Evolutionary conservation across 139 green algal species (phyloP).

Genomic region (Asterochloris sp.): DNA sequence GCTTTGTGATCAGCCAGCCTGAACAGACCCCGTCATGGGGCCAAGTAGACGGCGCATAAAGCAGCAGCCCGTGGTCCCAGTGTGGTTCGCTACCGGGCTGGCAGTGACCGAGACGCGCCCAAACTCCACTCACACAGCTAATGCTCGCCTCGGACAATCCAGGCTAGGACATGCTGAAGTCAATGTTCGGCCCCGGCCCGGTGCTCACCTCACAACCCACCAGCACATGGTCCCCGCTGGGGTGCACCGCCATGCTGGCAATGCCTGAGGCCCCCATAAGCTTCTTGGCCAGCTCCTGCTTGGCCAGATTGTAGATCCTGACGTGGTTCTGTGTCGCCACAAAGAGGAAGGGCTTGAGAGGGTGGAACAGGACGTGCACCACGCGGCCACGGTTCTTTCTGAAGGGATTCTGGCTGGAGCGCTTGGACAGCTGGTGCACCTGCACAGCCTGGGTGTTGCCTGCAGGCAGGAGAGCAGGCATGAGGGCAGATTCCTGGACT

Average conservation of each 20-base stretch:
- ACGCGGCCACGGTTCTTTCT: constrained; percentile 87
- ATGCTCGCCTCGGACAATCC: too few relatives aligned
- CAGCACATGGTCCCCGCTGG: constrained; percentile 88
- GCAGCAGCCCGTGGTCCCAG: too few relatives aligned
- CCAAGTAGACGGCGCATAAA: too few relatives aligned
- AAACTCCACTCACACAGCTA: too few relatives aligned
- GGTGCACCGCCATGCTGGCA: constrained; percentile 83
- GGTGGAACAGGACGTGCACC: constrained; percentile 83
- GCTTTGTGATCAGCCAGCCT: too few relatives aligned
- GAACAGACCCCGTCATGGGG: too few relatives aligned
- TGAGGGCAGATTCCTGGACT: too few relatives aligned
- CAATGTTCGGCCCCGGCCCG: too few relatives aligned
- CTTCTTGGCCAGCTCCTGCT: constrained; percentile 90
- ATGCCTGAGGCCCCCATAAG: constrained; percentile 83
- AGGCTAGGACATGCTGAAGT: too few relatives aligned
- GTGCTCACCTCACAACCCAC: constrained; percentile 49
- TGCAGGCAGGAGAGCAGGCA: not conserved
- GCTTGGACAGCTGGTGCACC: constrained; percentile 90
- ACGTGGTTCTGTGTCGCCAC: constrained; percentile 88
- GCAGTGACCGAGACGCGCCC: too few relatives aligned
- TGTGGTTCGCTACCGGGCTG: too few relatives aligned
- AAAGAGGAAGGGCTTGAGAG: constrained; percentile 91
- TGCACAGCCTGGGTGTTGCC: constrained; percentile 71
- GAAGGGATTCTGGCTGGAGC: constrained; percentile 89
- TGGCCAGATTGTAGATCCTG: constrained; percentile 92